Evolutionary conservation across 2,329 filamentous ascomycete genomes (phyloP), one percentile per base, ranked within the genome.

Genomic region (Verticillium dahliae): DNA sequence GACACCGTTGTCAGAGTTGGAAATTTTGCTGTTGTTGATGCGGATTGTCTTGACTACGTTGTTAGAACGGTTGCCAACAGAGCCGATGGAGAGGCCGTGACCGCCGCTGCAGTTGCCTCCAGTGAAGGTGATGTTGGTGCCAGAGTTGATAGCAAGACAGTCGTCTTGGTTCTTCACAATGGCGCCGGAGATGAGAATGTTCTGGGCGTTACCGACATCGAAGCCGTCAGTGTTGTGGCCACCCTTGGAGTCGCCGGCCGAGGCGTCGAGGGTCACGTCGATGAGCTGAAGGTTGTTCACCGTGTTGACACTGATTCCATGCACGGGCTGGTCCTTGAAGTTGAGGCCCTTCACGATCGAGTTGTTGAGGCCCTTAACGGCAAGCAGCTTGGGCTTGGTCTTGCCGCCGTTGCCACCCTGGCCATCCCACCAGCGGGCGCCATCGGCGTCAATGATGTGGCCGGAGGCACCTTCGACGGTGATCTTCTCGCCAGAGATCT

Each of bases 161-260:
- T 87, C 84, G 61, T 87, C 85, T 72, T 87, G 85, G 75, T 87
- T 87, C 69, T 83, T 79, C 59, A 87, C 76, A 37, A 75, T 78
- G 39, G 82, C 81, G 50, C 78, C 79, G 34, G 74, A 75, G 63
- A 87, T 85, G 62, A 74, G 78, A 15, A 86, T 75, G 59, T 76
- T 75, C n/a, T 69, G 75, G 38, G 78, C 82, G 37, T 70, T 72
- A 56, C 81, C 80, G 57, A 87, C 77, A 62, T 86, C 82, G 66
- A 86, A 87, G 1, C 78, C 84, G 67, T 86, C 84, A 1, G 83
- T 86, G 75, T 87, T 87, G 66, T 81, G 72, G 13, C 71, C 74
- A n/a, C 69, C 70, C 45, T 71, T 66, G 31, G 70, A 63, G 63
- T 78, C 73, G 9, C 75, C 76, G 13, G 69, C 71, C 15, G 71